Conservation (phyloP, 106 monocot genomes). For the Triglochin maritima region DNA sequence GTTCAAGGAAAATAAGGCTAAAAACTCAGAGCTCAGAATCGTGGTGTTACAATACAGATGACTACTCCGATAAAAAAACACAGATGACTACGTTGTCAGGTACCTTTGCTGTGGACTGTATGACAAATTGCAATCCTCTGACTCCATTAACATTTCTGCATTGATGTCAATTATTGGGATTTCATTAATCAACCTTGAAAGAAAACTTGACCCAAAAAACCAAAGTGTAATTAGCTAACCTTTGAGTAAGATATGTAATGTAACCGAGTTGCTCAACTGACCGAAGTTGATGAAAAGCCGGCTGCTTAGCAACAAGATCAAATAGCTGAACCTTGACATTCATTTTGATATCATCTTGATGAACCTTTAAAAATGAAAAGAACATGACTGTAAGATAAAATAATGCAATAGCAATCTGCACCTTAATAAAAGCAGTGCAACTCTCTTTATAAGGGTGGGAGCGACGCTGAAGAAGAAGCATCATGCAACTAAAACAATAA, state of each 20-base stretch:
- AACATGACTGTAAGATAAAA: background rate
- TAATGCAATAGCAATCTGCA: background rate
- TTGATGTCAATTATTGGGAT: background rate
- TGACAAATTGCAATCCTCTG: constrained; percentile 58
- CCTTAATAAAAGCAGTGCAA: background rate
- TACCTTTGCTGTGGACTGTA: constrained; percentile 91
- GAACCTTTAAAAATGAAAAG: constrained; percentile 35
- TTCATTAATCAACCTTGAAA: background rate
- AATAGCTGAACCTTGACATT: constrained; percentile 73
- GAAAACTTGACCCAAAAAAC: background rate
- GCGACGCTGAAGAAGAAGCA: too few relatives aligned
- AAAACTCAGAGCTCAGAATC: background rate
- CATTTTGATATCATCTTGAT: constrained; percentile 74
- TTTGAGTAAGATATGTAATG: constrained; percentile 59
- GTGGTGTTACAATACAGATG: background rate
- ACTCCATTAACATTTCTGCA: constrained; percentile 72
- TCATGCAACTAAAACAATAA: too few relatives aligned
- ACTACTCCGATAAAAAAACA: background rate
- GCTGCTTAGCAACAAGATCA: constrained; percentile 79
- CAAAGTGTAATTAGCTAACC: constrained; percentile 29
- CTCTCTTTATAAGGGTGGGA: too few relatives aligned
- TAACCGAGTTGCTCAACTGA: constrained; percentile 97
- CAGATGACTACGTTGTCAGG: background rate
- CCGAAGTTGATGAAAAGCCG: constrained; percentile 89
- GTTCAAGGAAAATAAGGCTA: background rate